A percentile compares a stretch with the other conserved stretches of the same genome.
These are phyloP conservation scores for Magnaporthiopsis poae DNA, from an alignment of 2,329 filamentous ascomycete genomes.

Conservation along the genomic window DNA sequence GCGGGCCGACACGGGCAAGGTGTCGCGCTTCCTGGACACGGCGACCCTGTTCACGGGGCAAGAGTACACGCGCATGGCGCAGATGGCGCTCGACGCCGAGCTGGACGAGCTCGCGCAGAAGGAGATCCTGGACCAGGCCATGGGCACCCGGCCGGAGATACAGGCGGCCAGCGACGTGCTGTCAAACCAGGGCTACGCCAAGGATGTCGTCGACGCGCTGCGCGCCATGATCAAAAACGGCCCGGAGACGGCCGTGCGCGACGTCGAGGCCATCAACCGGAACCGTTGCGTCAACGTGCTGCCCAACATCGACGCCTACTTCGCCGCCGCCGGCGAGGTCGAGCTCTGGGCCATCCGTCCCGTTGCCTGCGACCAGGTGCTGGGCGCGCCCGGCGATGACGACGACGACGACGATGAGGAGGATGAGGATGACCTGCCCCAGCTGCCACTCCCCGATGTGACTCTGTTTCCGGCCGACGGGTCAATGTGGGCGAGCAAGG, in stretches of 20 bases:
- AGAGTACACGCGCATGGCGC: background rate
- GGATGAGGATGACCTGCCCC: too few species aligned
- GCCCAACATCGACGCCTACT: conserved; percentile 5
- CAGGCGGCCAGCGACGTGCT: background rate
- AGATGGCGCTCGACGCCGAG: conserved; percentile 2
- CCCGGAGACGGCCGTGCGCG: background rate
- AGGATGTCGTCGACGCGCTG: conserved; percentile 2
- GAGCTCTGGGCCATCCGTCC: background rate
- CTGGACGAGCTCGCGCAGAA: conserved; percentile 3
- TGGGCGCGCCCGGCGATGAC: background rate
- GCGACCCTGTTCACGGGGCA: background rate
- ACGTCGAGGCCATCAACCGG: conserved; percentile 1
- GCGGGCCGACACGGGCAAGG: conserved; percentile 1
- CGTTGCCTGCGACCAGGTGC: background rate
- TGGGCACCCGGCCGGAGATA: background rate
- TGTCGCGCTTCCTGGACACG: background rate
- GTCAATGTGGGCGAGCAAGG: background rate
- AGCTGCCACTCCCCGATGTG: background rate
- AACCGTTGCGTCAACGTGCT: conserved; percentile 5
- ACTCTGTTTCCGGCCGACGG: background rate
- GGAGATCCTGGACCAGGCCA: conserved; percentile 1
- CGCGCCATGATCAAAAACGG: background rate
- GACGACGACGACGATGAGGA: background rate
- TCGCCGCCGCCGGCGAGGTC: background rate
- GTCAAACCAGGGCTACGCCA: background rate